These are phyloP conservation scores for Kwoniella sp. DNA, from an alignment of 768 basidiomycete genomes.

Conservation along the genomic window DNA sequence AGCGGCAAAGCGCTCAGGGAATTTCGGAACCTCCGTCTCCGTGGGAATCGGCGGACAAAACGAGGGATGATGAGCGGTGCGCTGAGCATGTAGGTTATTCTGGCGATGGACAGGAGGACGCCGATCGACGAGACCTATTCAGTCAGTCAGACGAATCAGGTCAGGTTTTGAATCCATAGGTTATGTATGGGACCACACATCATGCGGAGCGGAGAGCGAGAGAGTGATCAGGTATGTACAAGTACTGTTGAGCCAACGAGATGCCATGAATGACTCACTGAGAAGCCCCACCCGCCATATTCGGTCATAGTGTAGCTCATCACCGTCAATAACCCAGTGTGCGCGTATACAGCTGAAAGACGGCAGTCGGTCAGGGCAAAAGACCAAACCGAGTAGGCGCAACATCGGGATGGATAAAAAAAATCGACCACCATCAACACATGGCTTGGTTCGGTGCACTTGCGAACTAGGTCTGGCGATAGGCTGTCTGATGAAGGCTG, in stretches of 20 bases:
- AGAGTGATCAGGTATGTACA: too few species aligned
- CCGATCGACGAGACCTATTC: not conserved
- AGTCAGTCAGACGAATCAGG: too few species aligned
- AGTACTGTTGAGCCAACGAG: too few species aligned
- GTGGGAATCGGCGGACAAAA: slow-evolving; percentile 23
- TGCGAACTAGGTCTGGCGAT: too few species aligned
- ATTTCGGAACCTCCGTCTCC: slow-evolving; percentile 2
- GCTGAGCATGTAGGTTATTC: slow-evolving; percentile 26
- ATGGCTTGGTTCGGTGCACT: too few species aligned
- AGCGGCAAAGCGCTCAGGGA: slow-evolving; percentile 21
- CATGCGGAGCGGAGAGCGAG: too few species aligned
- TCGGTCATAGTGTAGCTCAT: slow-evolving; percentile 31
- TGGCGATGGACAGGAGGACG: not conserved
- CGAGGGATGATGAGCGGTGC: slow-evolving; percentile 31
- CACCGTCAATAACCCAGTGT: slow-evolving; percentile 34
- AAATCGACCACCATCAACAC: too few species aligned
- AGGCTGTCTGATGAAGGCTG: too few species aligned
- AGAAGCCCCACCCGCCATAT: slow-evolving; percentile 35
- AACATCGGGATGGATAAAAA: too few species aligned
- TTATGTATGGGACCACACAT: too few species aligned
- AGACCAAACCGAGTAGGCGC: too few species aligned
- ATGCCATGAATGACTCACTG: slow-evolving; percentile 21
- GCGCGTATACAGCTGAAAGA: not conserved
- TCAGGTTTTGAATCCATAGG: too few species aligned
- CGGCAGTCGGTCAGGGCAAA: not conserved